These are phyloP conservation scores for Botrytis galanthina DNA, from an alignment of 2,329 filamentous ascomycete genomes.

Conservation along the genomic window DNA sequence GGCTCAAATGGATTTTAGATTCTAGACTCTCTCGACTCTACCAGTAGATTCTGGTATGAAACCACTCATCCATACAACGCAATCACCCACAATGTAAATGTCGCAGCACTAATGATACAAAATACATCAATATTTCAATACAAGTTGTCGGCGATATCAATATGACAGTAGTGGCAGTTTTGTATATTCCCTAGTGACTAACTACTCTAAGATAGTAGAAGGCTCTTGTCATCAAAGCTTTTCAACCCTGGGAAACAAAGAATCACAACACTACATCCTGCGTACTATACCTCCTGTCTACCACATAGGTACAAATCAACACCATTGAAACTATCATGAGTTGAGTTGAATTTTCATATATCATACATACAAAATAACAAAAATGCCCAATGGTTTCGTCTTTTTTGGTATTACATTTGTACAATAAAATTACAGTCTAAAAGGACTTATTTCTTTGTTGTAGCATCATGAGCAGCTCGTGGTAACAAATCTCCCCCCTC, in stretches of 20 bases:
- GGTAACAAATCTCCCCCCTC: constrained; percentile 48
- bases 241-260: neutral
- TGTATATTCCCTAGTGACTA: neutral
- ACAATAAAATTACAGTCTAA: constrained; percentile 25
- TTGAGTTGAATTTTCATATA: neutral
- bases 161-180: neutral
- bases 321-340: neutral
- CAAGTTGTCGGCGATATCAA: neutral
- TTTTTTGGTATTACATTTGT: constrained; percentile 31
- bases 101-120: neutral
- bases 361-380: neutral
- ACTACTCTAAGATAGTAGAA: neutral
- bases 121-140: too few species aligned
- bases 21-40: neutral
- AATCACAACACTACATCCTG: neutral
- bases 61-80: neutral
- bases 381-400: neutral
- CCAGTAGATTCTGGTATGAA: neutral
- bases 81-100: neutral
- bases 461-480: constrained; percentile 49
- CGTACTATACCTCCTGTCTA: neutral
- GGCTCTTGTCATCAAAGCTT: neutral
- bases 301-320: neutral
- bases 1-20: constrained; percentile 22
- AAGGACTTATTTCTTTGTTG: constrained; percentile 24